Conservation (phyloP, 2,329 filamentous ascomycete species). For the Fusarium euwallaceae region DNA sequence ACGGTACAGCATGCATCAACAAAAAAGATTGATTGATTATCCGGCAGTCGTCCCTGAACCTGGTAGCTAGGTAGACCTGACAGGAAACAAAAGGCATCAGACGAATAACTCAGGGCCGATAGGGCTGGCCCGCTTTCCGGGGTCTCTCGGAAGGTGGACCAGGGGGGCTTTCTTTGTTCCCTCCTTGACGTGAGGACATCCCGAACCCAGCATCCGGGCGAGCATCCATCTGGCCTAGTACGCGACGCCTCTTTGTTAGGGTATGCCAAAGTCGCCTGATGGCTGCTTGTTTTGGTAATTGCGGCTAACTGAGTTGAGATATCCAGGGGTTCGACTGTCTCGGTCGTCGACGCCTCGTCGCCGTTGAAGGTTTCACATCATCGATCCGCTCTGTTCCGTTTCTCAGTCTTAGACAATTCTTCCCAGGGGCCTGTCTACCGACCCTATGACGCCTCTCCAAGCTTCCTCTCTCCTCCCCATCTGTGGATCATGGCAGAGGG, state of each 20-base stretch:
- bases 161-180: not conserved
- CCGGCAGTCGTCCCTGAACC: slow-evolving; percentile 3
- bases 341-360: slow-evolving; percentile 29
- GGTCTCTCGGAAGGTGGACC: not conserved
- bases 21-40: not conserved
- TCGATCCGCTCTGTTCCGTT: slow-evolving; percentile 9
- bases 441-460: not conserved
- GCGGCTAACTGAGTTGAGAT: slow-evolving; percentile 31
- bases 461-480: not conserved
- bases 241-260: slow-evolving; percentile 3
- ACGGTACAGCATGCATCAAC: not conserved
- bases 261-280: slow-evolving; percentile 35
- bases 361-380: slow-evolving; percentile 35
- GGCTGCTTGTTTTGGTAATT: slow-evolving; percentile 31
- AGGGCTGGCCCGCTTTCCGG: slow-evolving; percentile 29
- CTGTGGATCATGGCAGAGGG: not conserved
- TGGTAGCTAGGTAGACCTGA: not conserved
- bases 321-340: slow-evolving; percentile 30
- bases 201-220: not conserved
- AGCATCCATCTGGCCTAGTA: not conserved
- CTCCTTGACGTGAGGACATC: slow-evolving; percentile 10
- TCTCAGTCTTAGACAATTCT: slow-evolving; percentile 26
- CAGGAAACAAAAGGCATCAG: slow-evolving; percentile 23
- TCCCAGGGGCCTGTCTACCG: not conserved
- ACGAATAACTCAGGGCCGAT: slow-evolving; percentile 3